These are phyloP conservation scores for Alternaria arbusti DNA, from an alignment of 2,329 filamentous ascomycete genomes.

Conservation along the genomic window DNA sequence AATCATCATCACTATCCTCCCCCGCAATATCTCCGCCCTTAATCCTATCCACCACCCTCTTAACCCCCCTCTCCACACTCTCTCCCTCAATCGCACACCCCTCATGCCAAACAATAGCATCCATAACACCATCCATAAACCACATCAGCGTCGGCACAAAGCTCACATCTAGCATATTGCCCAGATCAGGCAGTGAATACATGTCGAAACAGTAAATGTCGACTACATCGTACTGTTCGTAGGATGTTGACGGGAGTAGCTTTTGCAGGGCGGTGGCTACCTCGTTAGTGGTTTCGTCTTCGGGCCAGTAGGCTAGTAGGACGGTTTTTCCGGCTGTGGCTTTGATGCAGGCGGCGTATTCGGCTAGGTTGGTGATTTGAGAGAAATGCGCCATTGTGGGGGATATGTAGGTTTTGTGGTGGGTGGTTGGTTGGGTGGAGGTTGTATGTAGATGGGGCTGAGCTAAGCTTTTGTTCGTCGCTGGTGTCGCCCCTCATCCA, in stretches of 20 bases:
- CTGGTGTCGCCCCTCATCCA: not conserved
- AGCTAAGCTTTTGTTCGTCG: not conserved
- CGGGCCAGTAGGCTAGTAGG: constrained; percentile 30
- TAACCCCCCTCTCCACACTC: constrained; percentile 30
- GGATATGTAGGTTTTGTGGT: not conserved
- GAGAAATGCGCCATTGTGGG: constrained; percentile 18
- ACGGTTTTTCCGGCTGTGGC: constrained; percentile 26
- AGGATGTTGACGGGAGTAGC: constrained; percentile 19
- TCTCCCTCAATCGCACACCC: constrained; percentile 30
- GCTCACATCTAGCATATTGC: constrained; percentile 22
- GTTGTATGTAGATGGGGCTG: not conserved
- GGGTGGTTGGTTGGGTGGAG: not conserved
- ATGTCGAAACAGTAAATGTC: constrained; percentile 34
- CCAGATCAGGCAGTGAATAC: constrained; percentile 30
- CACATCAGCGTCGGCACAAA: constrained; percentile 36
- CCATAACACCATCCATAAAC: constrained; percentile 28
- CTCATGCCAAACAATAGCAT: constrained; percentile 34
- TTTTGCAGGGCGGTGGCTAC: constrained; percentile 20
- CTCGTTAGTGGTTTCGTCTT: constrained; percentile 24
- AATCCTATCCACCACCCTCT: constrained; percentile 32
- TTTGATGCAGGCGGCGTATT: constrained; percentile 24
- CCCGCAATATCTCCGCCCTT: constrained; percentile 32
- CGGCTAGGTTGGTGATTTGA: constrained; percentile 19
- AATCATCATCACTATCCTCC: constrained; percentile 29
- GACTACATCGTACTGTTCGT: constrained; percentile 15